phyloP scores from a whole-genome alignment of 179 eudicot genomes.

The Beta corolliflora region DNA sequence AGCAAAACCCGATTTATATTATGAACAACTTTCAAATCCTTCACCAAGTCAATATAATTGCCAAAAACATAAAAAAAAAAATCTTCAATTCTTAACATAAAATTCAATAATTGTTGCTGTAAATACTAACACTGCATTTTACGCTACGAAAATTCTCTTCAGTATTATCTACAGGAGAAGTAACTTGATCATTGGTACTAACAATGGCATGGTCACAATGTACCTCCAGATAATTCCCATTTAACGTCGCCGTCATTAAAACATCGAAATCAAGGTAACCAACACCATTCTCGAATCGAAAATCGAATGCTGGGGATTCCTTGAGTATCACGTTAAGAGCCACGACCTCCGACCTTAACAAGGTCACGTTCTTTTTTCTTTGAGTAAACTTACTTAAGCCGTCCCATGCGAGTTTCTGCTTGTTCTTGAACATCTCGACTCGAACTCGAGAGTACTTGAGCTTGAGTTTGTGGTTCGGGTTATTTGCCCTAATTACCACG shows the following conservation, averaged over 20 bases:
- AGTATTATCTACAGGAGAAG: neutral
- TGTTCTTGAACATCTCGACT: neutral
- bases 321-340: conserved; percentile 8
- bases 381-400: conserved; percentile 2
- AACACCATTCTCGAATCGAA: neutral
- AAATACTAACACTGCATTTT: neutral
- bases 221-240: neutral
- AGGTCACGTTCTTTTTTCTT: neutral
- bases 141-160: neutral
- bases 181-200: neutral
- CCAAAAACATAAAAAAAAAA: neutral
- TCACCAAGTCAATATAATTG: no score
- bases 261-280: conserved; percentile 18
- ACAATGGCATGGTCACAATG: neutral
- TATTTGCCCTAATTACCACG: conserved; percentile 15
- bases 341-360: neutral
- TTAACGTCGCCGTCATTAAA: neutral
- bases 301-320: neutral
- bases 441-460: conserved; percentile 14
- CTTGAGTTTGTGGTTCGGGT: conserved; percentile 10
- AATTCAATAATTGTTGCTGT: neutral
- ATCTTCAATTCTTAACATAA: no score
- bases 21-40: no score
- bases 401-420: conserved; percentile 2
- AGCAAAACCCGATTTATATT: no score